A percentile compares a stretch with the other conserved stretches of the same genome.
Conservation (phyloP, 106 monocot species). For the Cymbidium sinense region DNA sequence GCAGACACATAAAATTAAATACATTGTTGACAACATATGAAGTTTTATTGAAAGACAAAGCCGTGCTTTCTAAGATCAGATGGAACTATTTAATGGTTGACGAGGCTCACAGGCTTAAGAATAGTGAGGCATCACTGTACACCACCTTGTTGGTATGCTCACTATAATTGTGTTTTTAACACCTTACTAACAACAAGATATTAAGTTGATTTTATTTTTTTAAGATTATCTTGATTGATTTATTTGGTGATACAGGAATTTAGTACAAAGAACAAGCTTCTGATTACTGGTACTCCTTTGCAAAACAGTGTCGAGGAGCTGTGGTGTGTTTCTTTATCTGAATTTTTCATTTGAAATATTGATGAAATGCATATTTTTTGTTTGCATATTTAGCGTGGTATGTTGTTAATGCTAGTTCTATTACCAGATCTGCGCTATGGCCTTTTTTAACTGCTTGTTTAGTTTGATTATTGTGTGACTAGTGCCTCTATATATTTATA, state of each 20-base stretch:
- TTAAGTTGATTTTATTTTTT: not conserved
- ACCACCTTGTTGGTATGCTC: constrained; percentile 67
- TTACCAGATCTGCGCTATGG: no score
- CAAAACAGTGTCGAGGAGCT: constrained; percentile 99
- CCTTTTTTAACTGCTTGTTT: no score
- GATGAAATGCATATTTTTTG: not conserved
- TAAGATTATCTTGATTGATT: not conserved
- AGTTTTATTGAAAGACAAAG: constrained; percentile 94
- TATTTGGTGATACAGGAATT: constrained; percentile 58
- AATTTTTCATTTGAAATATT: not conserved
- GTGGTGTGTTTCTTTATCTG: constrained; percentile 48
- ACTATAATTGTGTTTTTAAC: not conserved
- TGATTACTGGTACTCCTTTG: constrained; percentile 94
- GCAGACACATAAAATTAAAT: constrained; percentile 75
- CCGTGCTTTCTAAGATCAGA: constrained; percentile 71
- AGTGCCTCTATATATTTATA: not conserved
- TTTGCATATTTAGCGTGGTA: not conserved
- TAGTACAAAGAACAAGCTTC: constrained; percentile 96
- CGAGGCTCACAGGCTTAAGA: constrained; percentile 95
- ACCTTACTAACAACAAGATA: not conserved
- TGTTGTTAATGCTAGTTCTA: not conserved
- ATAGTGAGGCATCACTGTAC: constrained; percentile 91
- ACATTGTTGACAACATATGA: constrained; percentile 95
- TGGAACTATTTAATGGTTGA: constrained; percentile 99
- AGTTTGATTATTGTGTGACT: not conserved